Percentiles rank a stretch among this genome's conserved stretches.
These are phyloP conservation scores for Phoenix roebelenii DNA, from an alignment of 176 grass and related monocot genomes.

Conservation along the genomic window DNA sequence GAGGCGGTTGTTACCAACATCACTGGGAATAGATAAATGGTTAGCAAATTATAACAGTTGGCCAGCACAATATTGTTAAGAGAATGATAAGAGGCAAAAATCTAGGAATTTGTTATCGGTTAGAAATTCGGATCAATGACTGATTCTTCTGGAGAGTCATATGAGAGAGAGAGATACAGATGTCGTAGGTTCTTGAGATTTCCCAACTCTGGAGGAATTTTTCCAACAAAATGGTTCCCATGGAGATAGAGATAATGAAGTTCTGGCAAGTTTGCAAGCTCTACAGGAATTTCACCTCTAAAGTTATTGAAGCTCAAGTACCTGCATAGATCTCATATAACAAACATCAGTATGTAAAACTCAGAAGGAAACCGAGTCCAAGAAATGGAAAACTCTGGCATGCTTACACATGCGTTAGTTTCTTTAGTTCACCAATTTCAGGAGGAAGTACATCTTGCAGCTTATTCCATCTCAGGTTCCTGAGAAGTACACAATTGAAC, in stretches of 20 bases:
- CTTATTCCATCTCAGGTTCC: slow-evolving; percentile 99
- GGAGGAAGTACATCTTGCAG: slow-evolving; percentile 85
- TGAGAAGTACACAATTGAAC: slow-evolving; percentile 26
- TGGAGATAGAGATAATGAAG: slow-evolving; percentile 86
- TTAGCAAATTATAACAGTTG: background rate
- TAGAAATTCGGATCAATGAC: no score
- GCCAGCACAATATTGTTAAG: no score
- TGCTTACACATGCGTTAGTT: slow-evolving; percentile 82
- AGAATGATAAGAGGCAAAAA: no score
- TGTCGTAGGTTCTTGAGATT: slow-evolving; percentile 74
- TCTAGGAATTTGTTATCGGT: no score
- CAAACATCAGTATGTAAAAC: slow-evolving; percentile 1
- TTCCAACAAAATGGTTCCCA: slow-evolving; percentile 67
- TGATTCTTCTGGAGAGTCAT: background rate
- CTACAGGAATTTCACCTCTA: slow-evolving; percentile 89
- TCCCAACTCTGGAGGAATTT: slow-evolving; percentile 69
- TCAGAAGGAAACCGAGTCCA: slow-evolving; percentile 9
- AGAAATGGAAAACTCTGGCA: slow-evolving; percentile 2
- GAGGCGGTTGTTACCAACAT: slow-evolving; percentile 83
- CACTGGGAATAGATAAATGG: slow-evolving; percentile 29
- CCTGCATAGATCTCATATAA: slow-evolving; percentile 39
- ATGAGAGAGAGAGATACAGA: slow-evolving; percentile 45
- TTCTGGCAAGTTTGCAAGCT: slow-evolving; percentile 82
- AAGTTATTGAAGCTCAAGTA: slow-evolving; percentile 98
- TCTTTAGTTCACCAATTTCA: slow-evolving; percentile 90